Evolutionary conservation across 2,329 filamentous ascomycete species (phyloP), one percentile per base, ranked within the genome.

Genomic region (Blumeriella jaapii): DNA sequence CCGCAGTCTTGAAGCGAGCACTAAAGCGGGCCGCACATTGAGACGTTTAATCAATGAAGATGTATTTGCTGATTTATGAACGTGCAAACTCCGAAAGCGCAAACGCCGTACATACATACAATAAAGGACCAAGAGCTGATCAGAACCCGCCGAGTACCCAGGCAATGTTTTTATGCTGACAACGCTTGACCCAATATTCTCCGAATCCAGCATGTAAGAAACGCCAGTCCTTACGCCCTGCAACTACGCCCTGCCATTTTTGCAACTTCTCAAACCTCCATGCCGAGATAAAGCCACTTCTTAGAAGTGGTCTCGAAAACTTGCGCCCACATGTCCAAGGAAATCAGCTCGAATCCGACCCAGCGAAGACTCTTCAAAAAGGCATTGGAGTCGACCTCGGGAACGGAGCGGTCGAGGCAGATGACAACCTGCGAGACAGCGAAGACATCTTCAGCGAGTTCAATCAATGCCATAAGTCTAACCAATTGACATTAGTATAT

Each of bases 291-390:
- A 40, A 94, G 59, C 87, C 87, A 95, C 52, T 68, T 68, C 34
- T 76, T 63, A 61, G 85, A 93, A 32, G 81, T 75, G 34, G 78
- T 69, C 44, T 82, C 73, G 36, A 69, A 56, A 24, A 67, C 65
- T 29, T 67, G 62, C 11, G 73, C 70, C 79, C 85, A 94, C 49
- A 74, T 71, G 48, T 86, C 78, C 27, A 95, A 67, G 15, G 82
- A 89, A 31, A 75, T 77, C 47, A 89, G 70, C 55, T 83, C 82
- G 55, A 94, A 94, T 36, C 87, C 87, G 46, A 93, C 87, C 87
- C 87, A 95, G 57, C 86, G 82, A 33, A 95, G 71, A 52, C 85
- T 87, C 58, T 81, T 84, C 53, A 81, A 74, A 48, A 89, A 65
- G 39, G 76, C 67, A 48, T 78, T 73, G 39, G 71, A 65, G 43